Base-by-base conservation (phyloP, 495 filamentous ascomycete genomes). In the Xylaria longipes region DNA sequence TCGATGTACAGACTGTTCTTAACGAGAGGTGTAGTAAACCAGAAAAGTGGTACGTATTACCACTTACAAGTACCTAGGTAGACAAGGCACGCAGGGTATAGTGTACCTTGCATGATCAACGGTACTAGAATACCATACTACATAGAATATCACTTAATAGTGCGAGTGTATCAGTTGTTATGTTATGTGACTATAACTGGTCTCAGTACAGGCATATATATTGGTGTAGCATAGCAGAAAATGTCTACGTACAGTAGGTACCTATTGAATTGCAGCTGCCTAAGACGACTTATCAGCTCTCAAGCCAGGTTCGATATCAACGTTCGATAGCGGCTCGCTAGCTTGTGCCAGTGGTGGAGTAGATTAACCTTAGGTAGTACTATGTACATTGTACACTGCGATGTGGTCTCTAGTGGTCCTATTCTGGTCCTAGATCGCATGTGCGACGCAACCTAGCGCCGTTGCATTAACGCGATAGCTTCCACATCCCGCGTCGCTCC, bases 401-500 rank as follows among this genome's bases (percentile, higher is more conserved):
- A n/a, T 25, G n/a, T 52, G n/a, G 17, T n/a, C 48, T 52, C 1
- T 17, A 25, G 15, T n/a, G 17, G 17, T 17, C 54, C 2, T 58
- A 33, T 9, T n/a, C n/a, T n/a, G n/a, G n/a, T 31, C 15, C 17
- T 33, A 58, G 25, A 35, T 61, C 58, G 8, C 41, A 64, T 45
- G 61, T 65, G 62, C 62, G 62, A 65, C 62, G 7, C 27, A 48
- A 65, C 45, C 61, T n/a, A 31, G 61, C 14, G 14, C 41, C 25
- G 6, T 41, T 17, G 63, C 63, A 65, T 65, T 7, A 67, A 41
- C 48, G 64, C 64, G 64, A 66, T 54, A 65, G 68, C 60, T 61
- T 57, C 48, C 25, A 48, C 25, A 52, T 65, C 63, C 45, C 39
- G 63, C 43, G 63, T 52, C 45, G 37, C n/a, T 62, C 61, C 61